Conservation (phyloP, 352 stramenopile genomes). For the Phytophthora ohioensis region DNA sequence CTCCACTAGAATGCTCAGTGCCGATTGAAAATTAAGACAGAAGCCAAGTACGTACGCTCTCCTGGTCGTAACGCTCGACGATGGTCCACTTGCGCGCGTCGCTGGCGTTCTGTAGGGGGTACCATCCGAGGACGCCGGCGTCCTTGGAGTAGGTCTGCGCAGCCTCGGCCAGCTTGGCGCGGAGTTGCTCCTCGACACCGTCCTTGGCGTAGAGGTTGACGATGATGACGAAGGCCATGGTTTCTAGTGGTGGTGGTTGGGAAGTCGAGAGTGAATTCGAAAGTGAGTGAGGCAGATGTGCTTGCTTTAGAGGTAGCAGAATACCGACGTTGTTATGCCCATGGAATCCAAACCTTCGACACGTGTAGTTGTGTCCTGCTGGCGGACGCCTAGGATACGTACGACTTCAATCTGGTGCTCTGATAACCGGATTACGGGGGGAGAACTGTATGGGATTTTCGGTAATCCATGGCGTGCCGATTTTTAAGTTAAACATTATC, state of each 20-base stretch:
- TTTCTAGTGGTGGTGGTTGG: conserved; percentile 16
- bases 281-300: conserved; percentile 18
- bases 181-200: conserved; percentile 26
- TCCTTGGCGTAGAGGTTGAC: conserved; percentile 35
- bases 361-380: neutral
- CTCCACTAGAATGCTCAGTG: neutral
- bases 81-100: conserved; percentile 38
- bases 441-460: neutral
- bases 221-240: conserved; percentile 32
- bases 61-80: conserved; percentile 31
- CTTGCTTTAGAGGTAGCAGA: neutral
- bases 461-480: conserved; percentile 4
- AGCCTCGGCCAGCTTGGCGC: conserved; percentile 25
- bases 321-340: neutral
- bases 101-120: conserved; percentile 25
- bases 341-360: neutral
- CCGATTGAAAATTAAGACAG: neutral
- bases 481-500: neutral
- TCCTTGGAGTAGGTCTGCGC: conserved; percentile 30
- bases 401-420: conserved; percentile 17
- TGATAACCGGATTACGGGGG: neutral
- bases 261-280: conserved; percentile 20
- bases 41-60: conserved; percentile 25
- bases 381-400: conserved; percentile 11
- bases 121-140: conserved; percentile 16